Base-by-base conservation (phyloP, 2,329 filamentous ascomycete genomes). In the Nakataea oryzae region DNA sequence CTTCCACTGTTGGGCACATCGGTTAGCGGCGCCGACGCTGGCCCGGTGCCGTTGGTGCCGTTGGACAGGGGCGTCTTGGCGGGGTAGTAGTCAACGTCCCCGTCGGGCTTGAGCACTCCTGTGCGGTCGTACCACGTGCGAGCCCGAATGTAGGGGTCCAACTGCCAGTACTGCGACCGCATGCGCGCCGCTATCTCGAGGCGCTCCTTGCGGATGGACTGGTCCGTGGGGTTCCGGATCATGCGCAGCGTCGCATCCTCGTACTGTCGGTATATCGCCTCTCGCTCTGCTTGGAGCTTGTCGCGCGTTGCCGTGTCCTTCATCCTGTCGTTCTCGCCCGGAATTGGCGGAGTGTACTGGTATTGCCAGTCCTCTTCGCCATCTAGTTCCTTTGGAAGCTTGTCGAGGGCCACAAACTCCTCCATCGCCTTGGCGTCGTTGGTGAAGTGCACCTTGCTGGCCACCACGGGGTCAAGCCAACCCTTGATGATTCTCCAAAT, bases 381-480 rank as follows among this genome's bases (percentile, higher is more conserved):
- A 27, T 92, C 93, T 3, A 97, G 81, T 65, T 96, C 93, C 69
- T 88, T 90, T 63, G 88, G 83, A 66, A 97, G 89, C 58, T 87
- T 86, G 57, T 79, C 79, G 54, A 79, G 79, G 13, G 86, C 81
- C 62, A 99, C 88, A 71, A 88, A 97, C 62, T 86, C 79, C 66
- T 89, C 84, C 61, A 99, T 79, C 61, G 97, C 93, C 62, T 88
- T 82, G 62, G 86, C 78, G 67, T 86, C 91, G 70, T 91, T 95
- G 63, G 90, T 95, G 74, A 97, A 97, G 73, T 97, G 87, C 26
- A 99, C 89, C 75, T 99, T 99, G 71, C 85, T 82, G 28, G 95
- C 95, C 30, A 99, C 93, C 3, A 99, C 93, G 2, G 95, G 95
- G 73, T 99, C 95, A 50, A 99, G 84, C 95, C 95, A 99, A 67